Conservation (phyloP, 2,329 filamentous ascomycete genomes). For the Neoscytalidium dimidiatum region DNA sequence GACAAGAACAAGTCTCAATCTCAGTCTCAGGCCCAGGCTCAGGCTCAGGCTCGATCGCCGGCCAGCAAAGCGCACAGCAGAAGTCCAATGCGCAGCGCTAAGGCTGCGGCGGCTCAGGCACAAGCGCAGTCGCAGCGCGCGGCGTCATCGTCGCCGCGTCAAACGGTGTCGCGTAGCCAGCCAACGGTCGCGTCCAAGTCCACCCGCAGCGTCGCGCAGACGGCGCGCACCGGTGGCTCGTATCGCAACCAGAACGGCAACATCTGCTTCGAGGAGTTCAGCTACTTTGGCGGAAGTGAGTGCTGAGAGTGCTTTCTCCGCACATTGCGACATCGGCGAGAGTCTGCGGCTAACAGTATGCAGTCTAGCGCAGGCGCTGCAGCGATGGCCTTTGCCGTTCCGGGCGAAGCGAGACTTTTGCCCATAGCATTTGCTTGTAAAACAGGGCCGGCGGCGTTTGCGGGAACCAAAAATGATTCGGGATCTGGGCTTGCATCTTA, state of each 20-base stretch:
- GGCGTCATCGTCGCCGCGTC: neutral
- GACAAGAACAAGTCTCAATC: neutral
- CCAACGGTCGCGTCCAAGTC: neutral
- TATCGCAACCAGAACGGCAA: slow-evolving; percentile 18
- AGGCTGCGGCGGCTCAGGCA: neutral
- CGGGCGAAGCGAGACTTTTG: no score
- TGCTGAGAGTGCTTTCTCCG: neutral
- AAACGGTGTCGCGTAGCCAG: neutral
- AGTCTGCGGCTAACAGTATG: neutral
- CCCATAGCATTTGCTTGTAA: neutral
- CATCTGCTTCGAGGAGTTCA: slow-evolving; percentile 18
- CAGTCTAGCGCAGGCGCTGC: slow-evolving; percentile 12
- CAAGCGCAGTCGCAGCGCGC: neutral
- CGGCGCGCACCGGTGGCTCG: slow-evolving; percentile 9
- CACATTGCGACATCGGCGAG: slow-evolving; percentile 8
- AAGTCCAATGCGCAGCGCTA: neutral
- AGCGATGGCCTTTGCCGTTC: no score
- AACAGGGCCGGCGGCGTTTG: slow-evolving; percentile 6
- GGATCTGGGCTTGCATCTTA: neutral
- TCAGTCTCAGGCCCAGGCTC: neutral
- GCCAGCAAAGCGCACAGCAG: neutral
- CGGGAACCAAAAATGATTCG: neutral
- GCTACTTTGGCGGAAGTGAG: slow-evolving; percentile 13
- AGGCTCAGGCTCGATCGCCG: neutral
- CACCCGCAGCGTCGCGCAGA: neutral